Base-by-base conservation (phyloP, 768 basidiomycete species). In the Hortiboletus campestris region DNA sequence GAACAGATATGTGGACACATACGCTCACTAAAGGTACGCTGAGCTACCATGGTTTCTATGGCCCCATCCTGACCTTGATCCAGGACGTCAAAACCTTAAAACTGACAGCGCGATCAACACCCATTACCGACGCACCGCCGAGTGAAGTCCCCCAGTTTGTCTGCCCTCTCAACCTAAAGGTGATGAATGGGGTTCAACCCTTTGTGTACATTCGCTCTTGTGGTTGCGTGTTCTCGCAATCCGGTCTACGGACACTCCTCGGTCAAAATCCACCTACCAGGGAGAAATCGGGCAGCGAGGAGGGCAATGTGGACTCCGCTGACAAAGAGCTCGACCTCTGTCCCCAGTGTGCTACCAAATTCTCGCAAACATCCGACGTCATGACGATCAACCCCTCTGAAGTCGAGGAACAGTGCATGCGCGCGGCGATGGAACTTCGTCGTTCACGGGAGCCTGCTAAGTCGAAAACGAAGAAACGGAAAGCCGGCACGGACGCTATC, bases 1-100 rank as follows among this genome's bases (percentile, higher is more conserved):
- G 88, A 89, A 61, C 81, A 84, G 57, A 95, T 97, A 65, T 98
- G 95, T 67, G 90, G 94, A 3, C 92, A 98, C 73, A 86, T 98
- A 40, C 80, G 89, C 55, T 88, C 88, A 17, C 69, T 97, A 41
- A 98, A 96, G 84, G 94, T 94, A 63, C 56, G 85, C 72, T 4
- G 6, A 8, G 13, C 38, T 17, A 22, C 29, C 42, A 9, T 25
- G n/a, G 11, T 34, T 19, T 12, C 11, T 28, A 2, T 25, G 9
- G 25, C 7, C 40, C 38, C 28, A 9, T 43, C 6, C 40, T 55
- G 2, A 65, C 29, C 17, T 45, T 29, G 3, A 47, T 41, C 14
- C 51, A 98, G 91, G 97, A 99, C 63, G 81, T 97, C 20, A 90
- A 87, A 70, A 87, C 84, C 0, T 75, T 99, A 20, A 87, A 77